Evolutionary conservation across 768 basidiomycete species (phyloP), one percentile per base, ranked within the genome.

Genomic region (Rossbeevera mucosa): DNA sequence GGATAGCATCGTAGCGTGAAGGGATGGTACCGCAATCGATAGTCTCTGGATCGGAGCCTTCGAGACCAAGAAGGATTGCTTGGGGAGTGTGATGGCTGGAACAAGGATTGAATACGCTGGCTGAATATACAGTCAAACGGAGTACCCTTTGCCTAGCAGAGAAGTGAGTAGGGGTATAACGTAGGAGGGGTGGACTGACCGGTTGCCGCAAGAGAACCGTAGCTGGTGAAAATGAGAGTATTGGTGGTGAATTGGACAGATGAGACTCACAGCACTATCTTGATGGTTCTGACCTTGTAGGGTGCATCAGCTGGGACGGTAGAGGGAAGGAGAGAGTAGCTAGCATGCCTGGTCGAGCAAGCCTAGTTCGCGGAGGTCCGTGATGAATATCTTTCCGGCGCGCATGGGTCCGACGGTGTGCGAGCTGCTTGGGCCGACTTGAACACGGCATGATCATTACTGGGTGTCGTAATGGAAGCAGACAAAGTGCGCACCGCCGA

Each of bases 201-300:
- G 61, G 95, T 97, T 7, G 95, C 94, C 3, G 95, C 94, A 28
- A 97, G 76, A 7, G 89, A 92, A 25, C 94, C 94, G 68, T 95
- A 94, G 47, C 89, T 91, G 44, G 29, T 44, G 38, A 14, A 38
- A 6, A 47, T 44, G 49, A 53, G 52, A 44, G 22, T 14, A 26
- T 24, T 8, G 5, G 33, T n/a, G n/a, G 20, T 7, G 0, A 1
- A n/a, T 28, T 42, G n/a, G 8, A 21, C 0, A 6, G 5, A n/a
- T 38, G 45, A 47, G 5, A 47, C 83, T 66, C 66, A 91, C 82
- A 97, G 76, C 3, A 85, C 85, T 52, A 95, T 86, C 68, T 96
- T 98, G 48, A 98, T 70, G 7, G 79, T 86, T 54, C 74, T 76
- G 59, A 93, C 86, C 85, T 91, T 59, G 50, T 2, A 30, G 51